Conservation (phyloP, 1,284 basidiomycete species). For the Gymnopus androsaceus region DNA sequence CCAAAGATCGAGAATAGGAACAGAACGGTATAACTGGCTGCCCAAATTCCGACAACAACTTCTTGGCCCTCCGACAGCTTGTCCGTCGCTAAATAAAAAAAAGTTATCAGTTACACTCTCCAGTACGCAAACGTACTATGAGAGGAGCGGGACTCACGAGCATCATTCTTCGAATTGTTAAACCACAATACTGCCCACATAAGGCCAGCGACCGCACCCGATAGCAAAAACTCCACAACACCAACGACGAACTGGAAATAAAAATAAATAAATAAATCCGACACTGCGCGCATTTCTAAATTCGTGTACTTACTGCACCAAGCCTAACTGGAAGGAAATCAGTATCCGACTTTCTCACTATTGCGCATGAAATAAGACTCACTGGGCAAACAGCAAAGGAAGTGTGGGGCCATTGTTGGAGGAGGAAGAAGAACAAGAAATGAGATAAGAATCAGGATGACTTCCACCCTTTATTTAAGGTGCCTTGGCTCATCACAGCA, state of each 20-base stretch:
- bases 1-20: conserved; percentile 13
- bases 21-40: conserved; percentile 9
- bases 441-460: no score
- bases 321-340: not conserved
- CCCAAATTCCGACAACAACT: conserved; percentile 1
- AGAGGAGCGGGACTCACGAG: not conserved
- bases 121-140: not conserved
- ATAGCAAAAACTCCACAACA: not conserved
- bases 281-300: not conserved
- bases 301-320: not conserved
- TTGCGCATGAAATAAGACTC: conserved; percentile 2
- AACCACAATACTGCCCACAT: conserved; percentile 1
- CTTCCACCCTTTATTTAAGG: no score
- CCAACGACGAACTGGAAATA: not conserved
- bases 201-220: not conserved
- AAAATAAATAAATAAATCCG: not conserved
- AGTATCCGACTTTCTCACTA: not conserved
- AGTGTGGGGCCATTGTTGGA: conserved; percentile 11
- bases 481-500: no score
- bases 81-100: not conserved
- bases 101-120: not conserved
- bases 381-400: conserved; percentile 17
- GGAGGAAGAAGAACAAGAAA: not conserved
- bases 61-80: conserved; percentile 3
- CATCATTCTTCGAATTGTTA: not conserved